phyloP scores from a whole-genome alignment of 257 asterid genomes.

The Prunella vulgaris region DNA sequence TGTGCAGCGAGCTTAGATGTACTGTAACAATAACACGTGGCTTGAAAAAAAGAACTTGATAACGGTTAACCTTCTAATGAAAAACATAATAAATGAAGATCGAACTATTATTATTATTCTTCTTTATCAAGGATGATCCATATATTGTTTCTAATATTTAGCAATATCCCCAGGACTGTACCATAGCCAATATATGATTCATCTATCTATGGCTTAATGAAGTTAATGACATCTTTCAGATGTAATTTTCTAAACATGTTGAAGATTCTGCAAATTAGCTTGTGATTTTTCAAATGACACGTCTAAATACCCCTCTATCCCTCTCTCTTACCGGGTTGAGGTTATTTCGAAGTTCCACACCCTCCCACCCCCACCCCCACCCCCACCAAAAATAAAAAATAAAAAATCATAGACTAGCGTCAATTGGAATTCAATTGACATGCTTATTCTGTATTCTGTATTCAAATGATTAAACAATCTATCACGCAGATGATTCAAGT shows the following conservation, averaged over 20 bases:
- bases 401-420: not conserved
- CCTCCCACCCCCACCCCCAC: too few relatives aligned
- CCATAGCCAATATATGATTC: not conserved
- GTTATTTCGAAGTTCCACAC: too few relatives aligned
- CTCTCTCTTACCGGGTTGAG: too few relatives aligned
- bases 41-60: not conserved
- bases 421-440: not conserved
- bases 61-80: not conserved
- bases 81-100: not conserved
- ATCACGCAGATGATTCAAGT: constrained; percentile 8
- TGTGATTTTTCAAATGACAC: not conserved
- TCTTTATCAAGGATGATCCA: not conserved
- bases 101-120: not conserved
- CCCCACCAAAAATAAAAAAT: too few relatives aligned
- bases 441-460: not conserved
- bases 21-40: not conserved
- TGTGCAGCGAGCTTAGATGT: not conserved
- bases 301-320: too few relatives aligned
- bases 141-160: not conserved
- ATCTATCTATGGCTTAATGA: not conserved
- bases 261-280: not conserved
- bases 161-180: not conserved
- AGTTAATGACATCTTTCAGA: not conserved
- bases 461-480: not conserved
- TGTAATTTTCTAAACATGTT: not conserved